Conservation (phyloP, 2,329 filamentous ascomycete species). For the Mycogone perniciosa region DNA sequence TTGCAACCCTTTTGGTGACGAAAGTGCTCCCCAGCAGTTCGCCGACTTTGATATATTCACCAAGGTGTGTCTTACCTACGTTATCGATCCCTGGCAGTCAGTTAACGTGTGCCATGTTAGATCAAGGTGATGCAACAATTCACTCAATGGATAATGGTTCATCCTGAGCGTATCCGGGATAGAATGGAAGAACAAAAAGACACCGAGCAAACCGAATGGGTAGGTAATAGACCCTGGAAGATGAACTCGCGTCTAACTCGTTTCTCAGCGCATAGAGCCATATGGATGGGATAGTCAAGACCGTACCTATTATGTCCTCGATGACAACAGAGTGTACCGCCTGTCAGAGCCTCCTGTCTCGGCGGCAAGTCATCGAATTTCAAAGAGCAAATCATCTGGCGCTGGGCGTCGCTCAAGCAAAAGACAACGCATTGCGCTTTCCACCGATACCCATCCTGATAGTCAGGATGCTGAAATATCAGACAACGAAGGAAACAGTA, state of each 20-base stretch:
- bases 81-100: background rate
- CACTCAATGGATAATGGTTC: constrained; percentile 81
- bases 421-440: constrained; percentile 53
- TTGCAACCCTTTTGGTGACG: constrained; percentile 78
- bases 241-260: constrained; percentile 15
- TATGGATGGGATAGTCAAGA: constrained; percentile 86
- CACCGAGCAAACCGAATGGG: constrained; percentile 76
- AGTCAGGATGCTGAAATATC: constrained; percentile 30
- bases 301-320: constrained; percentile 80
- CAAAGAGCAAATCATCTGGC: constrained; percentile 43
- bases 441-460: constrained; percentile 23
- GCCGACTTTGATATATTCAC: constrained; percentile 73
- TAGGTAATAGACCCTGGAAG: constrained; percentile 35
- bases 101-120: constrained; percentile 28
- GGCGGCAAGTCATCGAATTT: constrained; percentile 39
- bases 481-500: constrained; percentile 21
- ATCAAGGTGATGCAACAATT: constrained; percentile 79
- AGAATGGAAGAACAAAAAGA: constrained; percentile 80
- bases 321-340: constrained; percentile 90
- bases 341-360: constrained; percentile 61
- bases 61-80: constrained; percentile 50
- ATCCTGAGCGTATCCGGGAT: constrained; percentile 79
- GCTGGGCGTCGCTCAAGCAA: constrained; percentile 63
- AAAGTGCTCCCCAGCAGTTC: constrained; percentile 68
- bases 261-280: constrained; percentile 62